These are phyloP conservation scores for Cryptococcus depauperatus DNA, from an alignment of 1,284 basidiomycete species.

Conservation along the genomic window DNA sequence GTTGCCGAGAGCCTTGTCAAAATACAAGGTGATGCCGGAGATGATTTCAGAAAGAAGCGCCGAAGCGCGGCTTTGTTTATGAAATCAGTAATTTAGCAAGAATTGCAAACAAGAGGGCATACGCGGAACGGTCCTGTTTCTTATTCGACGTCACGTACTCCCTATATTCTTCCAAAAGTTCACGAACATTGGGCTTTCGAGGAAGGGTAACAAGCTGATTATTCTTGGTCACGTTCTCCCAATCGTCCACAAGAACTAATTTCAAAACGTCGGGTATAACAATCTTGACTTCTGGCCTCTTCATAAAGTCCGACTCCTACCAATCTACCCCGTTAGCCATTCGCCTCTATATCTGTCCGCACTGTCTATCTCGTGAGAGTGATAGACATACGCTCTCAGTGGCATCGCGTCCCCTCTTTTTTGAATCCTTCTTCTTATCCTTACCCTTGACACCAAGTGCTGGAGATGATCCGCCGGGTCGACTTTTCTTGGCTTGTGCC, in stretches of 20 bases:
- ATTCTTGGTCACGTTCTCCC: slow-evolving; percentile 96
- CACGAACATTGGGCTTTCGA: slow-evolving; percentile 67
- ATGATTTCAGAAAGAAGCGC: slow-evolving; percentile 67
- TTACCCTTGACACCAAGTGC: slow-evolving; percentile 18
- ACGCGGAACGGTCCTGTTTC: slow-evolving; percentile 48
- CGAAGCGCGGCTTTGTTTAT: slow-evolving; percentile 49
- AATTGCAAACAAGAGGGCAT: slow-evolving; percentile 11
- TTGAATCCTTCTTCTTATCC: slow-evolving; percentile 44
- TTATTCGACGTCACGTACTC: slow-evolving; percentile 51
- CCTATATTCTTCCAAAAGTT: slow-evolving; percentile 72
- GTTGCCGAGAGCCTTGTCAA: slow-evolving; percentile 81
- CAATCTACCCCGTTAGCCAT: too few relatives aligned
- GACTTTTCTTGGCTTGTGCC: slow-evolving; percentile 42
- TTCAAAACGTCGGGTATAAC: slow-evolving; percentile 83
- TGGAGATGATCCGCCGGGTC: slow-evolving; percentile 8
- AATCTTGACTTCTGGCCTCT: slow-evolving; percentile 84
- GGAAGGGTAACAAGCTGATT: slow-evolving; percentile 85
- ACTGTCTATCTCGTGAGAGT: background rate
- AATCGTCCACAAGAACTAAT: slow-evolving; percentile 87
- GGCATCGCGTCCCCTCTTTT: slow-evolving; percentile 47
- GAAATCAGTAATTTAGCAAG: background rate
- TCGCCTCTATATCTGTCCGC: too few relatives aligned
- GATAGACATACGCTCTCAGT: slow-evolving; percentile 32
- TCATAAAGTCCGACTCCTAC: slow-evolving; percentile 51
- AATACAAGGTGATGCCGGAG: slow-evolving; percentile 85